Percentiles rank a stretch among this genome's conserved stretches.
These are phyloP conservation scores for Huntiella savannae DNA, from an alignment of 2,329 filamentous ascomycete genomes.

Conservation along the genomic window DNA sequence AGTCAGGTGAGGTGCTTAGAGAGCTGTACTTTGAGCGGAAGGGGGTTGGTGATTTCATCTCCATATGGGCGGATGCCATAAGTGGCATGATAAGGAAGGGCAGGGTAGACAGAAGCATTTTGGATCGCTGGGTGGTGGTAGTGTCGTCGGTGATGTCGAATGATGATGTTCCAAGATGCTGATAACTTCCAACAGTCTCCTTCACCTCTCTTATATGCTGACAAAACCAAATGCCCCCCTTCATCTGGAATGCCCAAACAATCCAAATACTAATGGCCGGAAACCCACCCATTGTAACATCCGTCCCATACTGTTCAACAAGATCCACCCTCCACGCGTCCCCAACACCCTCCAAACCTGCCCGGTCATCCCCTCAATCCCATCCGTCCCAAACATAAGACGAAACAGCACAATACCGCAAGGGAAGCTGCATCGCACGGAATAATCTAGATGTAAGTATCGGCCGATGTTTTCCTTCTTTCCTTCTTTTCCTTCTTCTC, in stretches of 20 bases:
- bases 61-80: conserved; percentile 16
- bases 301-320: neutral
- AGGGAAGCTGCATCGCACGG: too few relatives aligned
- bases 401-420: too few relatives aligned
- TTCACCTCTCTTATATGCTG: neutral
- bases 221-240: neutral
- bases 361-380: too few relatives aligned
- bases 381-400: too few relatives aligned
- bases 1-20: conserved; percentile 24
- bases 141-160: neutral
- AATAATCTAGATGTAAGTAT: too few relatives aligned
- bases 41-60: conserved; percentile 17
- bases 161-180: neutral
- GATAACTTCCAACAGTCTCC: neutral
- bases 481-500: too few relatives aligned
- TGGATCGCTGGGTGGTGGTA: neutral
- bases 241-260: neutral
- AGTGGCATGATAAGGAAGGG: conserved; percentile 9
- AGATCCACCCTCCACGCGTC: neutral
- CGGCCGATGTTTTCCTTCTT: too few relatives aligned
- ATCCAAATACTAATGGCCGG: neutral
- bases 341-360: too few relatives aligned
- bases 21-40: conserved; percentile 17
- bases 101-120: neutral
- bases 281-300: neutral